phyloP scores from a whole-genome alignment of 257 asterid genomes.

The Thymus mandschuricus region DNA sequence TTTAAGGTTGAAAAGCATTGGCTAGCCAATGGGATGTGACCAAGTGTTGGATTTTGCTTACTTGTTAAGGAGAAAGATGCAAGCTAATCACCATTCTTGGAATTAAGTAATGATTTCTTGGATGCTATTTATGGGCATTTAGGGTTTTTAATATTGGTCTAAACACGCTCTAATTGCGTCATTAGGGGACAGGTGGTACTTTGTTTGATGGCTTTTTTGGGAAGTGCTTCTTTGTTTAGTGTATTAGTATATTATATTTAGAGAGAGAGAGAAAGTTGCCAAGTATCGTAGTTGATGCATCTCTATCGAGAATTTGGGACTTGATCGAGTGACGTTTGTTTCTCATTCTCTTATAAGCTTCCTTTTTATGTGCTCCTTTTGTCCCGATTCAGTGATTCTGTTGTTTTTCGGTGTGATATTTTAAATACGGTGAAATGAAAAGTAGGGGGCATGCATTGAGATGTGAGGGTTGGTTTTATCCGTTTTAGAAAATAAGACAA shows the following conservation, averaged over 20 bases:
- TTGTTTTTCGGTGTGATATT: too few species aligned
- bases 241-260: not conserved
- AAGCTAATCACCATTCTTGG: slow-evolving; percentile 44
- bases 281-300: slow-evolving; percentile 31
- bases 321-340: slow-evolving; percentile 1
- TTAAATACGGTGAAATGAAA: too few species aligned
- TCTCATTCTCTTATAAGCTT: not conserved
- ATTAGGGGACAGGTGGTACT: slow-evolving; percentile 62
- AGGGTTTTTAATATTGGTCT: slow-evolving; percentile 33
- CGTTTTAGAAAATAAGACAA: too few species aligned
- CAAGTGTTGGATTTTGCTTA: slow-evolving; percentile 58
- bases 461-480: too few species aligned
- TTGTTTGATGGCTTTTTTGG: slow-evolving; percentile 17
- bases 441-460: too few species aligned
- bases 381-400: too few species aligned
- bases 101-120: slow-evolving; percentile 31
- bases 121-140: slow-evolving; percentile 54
- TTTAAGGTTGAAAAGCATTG: slow-evolving; percentile 52
- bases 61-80: slow-evolving; percentile 62
- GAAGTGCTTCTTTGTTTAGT: slow-evolving; percentile 31
- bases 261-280: not conserved
- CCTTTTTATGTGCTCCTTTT: not conserved
- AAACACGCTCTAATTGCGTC: slow-evolving; percentile 47
- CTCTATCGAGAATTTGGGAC: slow-evolving; percentile 26
- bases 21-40: slow-evolving; percentile 35